Evolutionary conservation across 1,284 basidiomycete genomes (phyloP).

Genomic region (Papiliotrema laurentii): DNA sequence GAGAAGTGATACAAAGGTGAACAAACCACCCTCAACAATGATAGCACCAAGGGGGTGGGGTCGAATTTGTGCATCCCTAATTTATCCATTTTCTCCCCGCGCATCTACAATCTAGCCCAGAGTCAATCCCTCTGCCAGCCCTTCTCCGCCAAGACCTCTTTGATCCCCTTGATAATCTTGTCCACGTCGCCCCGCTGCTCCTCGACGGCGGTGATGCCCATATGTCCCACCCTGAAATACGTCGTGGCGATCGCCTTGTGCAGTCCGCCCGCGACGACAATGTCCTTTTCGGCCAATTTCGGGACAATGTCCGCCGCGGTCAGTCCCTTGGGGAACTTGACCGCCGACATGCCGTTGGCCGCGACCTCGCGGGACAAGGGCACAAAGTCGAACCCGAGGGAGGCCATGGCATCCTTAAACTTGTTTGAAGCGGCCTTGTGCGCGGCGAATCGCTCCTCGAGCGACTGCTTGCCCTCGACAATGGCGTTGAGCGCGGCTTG

Average conservation of each 20-base stretch:
- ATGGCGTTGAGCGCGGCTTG: constrained; percentile 74
- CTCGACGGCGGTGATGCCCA: constrained; percentile 80
- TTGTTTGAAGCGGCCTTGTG: constrained; percentile 70
- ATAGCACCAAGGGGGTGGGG: no score
- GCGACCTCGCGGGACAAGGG: constrained; percentile 60
- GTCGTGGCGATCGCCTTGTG: constrained; percentile 80
- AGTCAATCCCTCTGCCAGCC: constrained; percentile 12
- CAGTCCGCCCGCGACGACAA: constrained; percentile 85
- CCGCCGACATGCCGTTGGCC: constrained; percentile 91
- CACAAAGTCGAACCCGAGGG: constrained; percentile 68
- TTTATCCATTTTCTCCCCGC: no score
- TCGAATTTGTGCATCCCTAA: no score
- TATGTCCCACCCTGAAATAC: constrained; percentile 60
- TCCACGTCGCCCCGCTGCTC: constrained; percentile 68
- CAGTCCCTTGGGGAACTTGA: constrained; percentile 72
- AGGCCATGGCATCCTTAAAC: constrained; percentile 66
- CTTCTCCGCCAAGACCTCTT: constrained; percentile 49
- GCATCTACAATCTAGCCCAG: no score
- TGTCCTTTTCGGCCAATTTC: constrained; percentile 54
- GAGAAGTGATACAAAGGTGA: no score
- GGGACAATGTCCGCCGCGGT: constrained; percentile 69
- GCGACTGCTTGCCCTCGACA: constrained; percentile 56
- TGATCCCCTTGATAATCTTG: constrained; percentile 64
- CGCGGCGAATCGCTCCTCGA: constrained; percentile 73
- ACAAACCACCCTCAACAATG: no score